phyloP scores from a whole-genome alignment of 345 rosid genomes.

The Populus nigra region DNA sequence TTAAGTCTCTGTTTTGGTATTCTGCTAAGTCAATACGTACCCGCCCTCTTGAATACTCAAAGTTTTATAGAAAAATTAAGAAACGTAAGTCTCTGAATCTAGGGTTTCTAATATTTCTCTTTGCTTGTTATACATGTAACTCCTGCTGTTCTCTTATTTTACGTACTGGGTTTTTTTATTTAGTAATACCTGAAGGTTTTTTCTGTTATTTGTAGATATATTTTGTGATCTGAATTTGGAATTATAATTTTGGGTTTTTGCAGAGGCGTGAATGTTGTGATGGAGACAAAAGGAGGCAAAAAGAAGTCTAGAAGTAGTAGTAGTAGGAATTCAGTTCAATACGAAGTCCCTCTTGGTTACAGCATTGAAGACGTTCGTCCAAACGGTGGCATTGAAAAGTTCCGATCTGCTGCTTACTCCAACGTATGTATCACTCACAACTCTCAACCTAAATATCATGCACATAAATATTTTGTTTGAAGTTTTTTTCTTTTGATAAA shows the following conservation, averaged over 20 bases:
- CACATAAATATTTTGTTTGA: background rate
- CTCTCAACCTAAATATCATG: background rate
- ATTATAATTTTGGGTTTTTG: too few relatives aligned
- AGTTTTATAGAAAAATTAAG: too few relatives aligned
- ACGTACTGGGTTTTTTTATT: background rate
- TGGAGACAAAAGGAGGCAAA: conserved; percentile 67
- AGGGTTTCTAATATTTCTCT: background rate
- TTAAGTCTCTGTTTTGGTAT: too few relatives aligned
- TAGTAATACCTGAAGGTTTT: background rate
- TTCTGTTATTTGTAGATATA: background rate
- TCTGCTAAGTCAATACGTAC: too few relatives aligned
- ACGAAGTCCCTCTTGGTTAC: conserved; percentile 85
- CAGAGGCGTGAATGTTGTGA: conserved; percentile 66
- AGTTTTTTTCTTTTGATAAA: too few relatives aligned
- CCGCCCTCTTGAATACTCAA: too few relatives aligned
- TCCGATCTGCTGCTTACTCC: conserved; percentile 84
- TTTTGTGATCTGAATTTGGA: background rate
- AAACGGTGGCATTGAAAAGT: conserved; percentile 76
- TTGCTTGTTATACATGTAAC: background rate
- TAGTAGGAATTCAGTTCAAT: conserved; percentile 28
- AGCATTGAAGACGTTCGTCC: conserved; percentile 93
- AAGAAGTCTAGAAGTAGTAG: conserved; percentile 41
- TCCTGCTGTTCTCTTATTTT: background rate
- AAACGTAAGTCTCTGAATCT: too few relatives aligned
- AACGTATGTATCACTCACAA: conserved; percentile 35